Evolutionary conservation across 2,329 filamentous ascomycete species (phyloP), one percentile per base, ranked within the genome.

Genomic region (Ophiostoma populinum): DNA sequence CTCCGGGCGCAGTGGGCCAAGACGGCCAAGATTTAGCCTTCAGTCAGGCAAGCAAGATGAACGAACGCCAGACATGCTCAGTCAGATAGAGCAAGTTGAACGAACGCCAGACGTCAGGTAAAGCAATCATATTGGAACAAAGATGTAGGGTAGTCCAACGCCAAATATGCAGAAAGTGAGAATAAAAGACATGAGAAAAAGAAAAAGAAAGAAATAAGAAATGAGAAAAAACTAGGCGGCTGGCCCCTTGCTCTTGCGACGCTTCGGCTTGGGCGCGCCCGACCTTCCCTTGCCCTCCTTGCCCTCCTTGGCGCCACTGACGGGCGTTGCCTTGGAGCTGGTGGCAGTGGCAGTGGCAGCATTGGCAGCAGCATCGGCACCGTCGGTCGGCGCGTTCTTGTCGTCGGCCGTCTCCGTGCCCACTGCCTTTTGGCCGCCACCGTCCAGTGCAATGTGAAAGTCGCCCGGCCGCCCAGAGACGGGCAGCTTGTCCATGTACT

Each of bases 401-500:
- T 41, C 58, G 54, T 19, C 22, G 18, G 16, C 19, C 11, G 47
- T 49, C 52, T 55, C 53, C 16, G 46, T 46, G 40, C 57, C 54
- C 11, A 47, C 50, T 8, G 27, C 28, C 6, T 22, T 11, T 6
- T 7, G 7, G 46, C 67, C 67, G 36, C 70, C 62, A 2, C 72
- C 71, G 0, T 70, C 75, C 7, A 68, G 71, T 7, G 66, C 65
- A 9, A 76, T 60, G 44, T 75, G 70, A 51, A 77, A 78, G 36
- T 73, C 69, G 33, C 73, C 73, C 1, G 73, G 73, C 20, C 65
- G 62, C 32, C 74, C 73, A 1, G 70, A 75, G 45, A 78, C 76
- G 27, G 72, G 70, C 43, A 75, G 77, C 50, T 76, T 69, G 51
- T 78, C 70, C 53, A 77, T 67, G 48, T 72, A 77, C 43, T 77